Percentiles rank a stretch among this genome's conserved stretches.
Evolutionary conservation across 352 stramenopile species (phyloP).

Genomic region (Aphanomyces stellatus): DNA sequence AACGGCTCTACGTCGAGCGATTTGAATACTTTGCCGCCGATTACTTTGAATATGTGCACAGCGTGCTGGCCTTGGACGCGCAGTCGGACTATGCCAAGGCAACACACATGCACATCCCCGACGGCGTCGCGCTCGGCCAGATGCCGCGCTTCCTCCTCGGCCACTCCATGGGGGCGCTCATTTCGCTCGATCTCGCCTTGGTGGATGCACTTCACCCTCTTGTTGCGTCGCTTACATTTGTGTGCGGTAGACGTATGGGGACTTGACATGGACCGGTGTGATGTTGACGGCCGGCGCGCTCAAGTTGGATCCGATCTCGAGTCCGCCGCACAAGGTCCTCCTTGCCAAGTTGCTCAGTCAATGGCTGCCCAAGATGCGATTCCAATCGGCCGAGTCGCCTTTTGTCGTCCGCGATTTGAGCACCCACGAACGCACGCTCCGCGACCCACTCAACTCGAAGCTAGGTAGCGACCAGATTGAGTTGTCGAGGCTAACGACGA

Average conservation of each 20-base stretch:
- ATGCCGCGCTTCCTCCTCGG: conserved; percentile 47
- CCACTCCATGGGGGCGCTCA: conserved; percentile 45
- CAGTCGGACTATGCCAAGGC: conserved; percentile 16
- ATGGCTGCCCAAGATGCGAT: conserved; percentile 28
- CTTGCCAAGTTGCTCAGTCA: conserved; percentile 24
- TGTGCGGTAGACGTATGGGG: conserved; percentile 19
- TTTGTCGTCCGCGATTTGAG: conserved; percentile 27
- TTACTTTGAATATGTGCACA: conserved; percentile 42
- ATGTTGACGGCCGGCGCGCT: conserved; percentile 32
- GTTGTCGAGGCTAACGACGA: background rate
- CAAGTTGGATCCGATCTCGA: conserved; percentile 26
- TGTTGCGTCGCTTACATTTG: conserved; percentile 1
- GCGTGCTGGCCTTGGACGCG: conserved; percentile 28
- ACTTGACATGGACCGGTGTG: conserved; percentile 31
- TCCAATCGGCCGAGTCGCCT: conserved; percentile 27
- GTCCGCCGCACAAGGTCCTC: conserved; percentile 18
- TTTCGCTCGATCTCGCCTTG: conserved; percentile 26
- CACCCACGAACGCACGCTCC: conserved; percentile 27
- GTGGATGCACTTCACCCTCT: background rate
- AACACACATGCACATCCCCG: conserved; percentile 26
- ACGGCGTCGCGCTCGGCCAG: conserved; percentile 25
- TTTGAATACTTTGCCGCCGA: conserved; percentile 39
- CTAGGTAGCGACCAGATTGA: background rate
- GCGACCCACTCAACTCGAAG: conserved; percentile 29
- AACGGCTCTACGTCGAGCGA: conserved; percentile 40